These are phyloP conservation scores for Rhytidiadelphus loreus DNA, from an alignment of 225 moss, liverwort and hornwort species.

Conservation along the genomic window DNA sequence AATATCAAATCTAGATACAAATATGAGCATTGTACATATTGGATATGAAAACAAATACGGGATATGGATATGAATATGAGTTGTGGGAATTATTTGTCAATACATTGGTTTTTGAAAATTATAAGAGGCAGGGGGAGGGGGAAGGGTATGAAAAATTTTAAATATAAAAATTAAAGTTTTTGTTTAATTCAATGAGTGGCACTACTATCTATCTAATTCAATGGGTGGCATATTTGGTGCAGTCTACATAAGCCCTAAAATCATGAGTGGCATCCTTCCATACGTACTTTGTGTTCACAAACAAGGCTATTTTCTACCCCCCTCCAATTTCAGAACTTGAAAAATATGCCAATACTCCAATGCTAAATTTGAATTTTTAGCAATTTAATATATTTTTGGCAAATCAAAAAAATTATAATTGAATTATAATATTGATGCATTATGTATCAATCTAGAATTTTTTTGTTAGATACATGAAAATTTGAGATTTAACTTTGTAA, in stretches of 20 bases:
- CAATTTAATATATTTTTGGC: not conserved
- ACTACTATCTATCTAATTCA: not conserved
- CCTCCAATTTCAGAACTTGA: too few species aligned
- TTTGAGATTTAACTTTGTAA: not conserved
- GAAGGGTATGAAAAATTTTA: too few species aligned
- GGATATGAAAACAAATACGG: too few species aligned
- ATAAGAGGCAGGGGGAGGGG: too few species aligned
- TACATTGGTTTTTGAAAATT: too few species aligned
- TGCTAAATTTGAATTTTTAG: too few species aligned
- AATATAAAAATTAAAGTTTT: too few species aligned
- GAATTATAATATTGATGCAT: not conserved
- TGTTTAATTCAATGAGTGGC: too few species aligned
- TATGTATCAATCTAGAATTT: not conserved
- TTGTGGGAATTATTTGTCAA: too few species aligned
- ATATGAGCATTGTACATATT: too few species aligned
- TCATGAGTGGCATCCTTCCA: not conserved
- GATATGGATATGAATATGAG: too few species aligned
- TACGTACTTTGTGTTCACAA: not conserved
- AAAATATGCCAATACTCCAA: not conserved
- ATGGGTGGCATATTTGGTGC: not conserved
- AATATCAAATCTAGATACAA: too few species aligned
- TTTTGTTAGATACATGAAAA: not conserved
- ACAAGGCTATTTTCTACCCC: not conserved
- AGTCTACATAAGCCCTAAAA: not conserved
- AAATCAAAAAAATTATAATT: not conserved